Evolutionary conservation across 495 filamentous ascomycete species (phyloP).

Genomic region (Penicillium lagena): DNA sequence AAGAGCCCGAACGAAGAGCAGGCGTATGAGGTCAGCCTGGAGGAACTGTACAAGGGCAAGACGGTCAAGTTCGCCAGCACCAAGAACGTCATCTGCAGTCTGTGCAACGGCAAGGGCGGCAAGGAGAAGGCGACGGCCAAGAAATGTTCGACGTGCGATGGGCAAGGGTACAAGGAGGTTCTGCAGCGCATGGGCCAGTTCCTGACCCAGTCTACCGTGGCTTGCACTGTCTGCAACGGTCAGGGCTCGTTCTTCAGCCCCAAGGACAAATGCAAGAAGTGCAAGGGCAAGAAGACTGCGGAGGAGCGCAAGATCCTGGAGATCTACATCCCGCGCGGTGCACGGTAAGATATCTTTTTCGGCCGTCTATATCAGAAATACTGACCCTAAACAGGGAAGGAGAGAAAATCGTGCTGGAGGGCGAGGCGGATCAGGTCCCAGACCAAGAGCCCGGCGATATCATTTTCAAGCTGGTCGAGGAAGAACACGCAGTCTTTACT

Average conservation of each 20-base stretch:
- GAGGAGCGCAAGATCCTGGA: constrained; percentile 89
- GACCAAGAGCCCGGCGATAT: constrained; percentile 90
- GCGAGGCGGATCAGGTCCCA: constrained; percentile 91
- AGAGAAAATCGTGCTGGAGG: constrained; percentile 82
- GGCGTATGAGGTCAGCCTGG: constrained; percentile 79
- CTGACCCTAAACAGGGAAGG: constrained; percentile 51
- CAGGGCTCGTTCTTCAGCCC: constrained; percentile 79
- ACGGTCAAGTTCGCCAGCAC: constrained; percentile 91
- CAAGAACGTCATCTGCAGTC: constrained; percentile 82
- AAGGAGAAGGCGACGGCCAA: constrained; percentile 88
- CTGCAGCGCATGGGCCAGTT: constrained; percentile 75
- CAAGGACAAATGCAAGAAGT: constrained; percentile 97
- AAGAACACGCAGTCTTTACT: constrained; percentile 71
- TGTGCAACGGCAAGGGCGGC: constrained; percentile 84
- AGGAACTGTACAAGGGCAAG: constrained; percentile 97
- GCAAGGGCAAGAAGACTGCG: constrained; percentile 79
- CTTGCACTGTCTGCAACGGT: constrained; percentile 74
- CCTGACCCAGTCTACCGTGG: constrained; percentile 64
- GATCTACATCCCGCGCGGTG: constrained; percentile 89
- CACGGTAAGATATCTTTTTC: constrained; percentile 41
- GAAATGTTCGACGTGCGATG: constrained; percentile 76
- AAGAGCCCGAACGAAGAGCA: constrained; percentile 82
- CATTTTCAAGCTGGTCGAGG: constrained; percentile 78
- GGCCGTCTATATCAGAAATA: neutral
- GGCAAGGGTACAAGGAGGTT: constrained; percentile 63